Base-by-base conservation (phyloP, 306 rosid species). In the Dryas drummondii region DNA sequence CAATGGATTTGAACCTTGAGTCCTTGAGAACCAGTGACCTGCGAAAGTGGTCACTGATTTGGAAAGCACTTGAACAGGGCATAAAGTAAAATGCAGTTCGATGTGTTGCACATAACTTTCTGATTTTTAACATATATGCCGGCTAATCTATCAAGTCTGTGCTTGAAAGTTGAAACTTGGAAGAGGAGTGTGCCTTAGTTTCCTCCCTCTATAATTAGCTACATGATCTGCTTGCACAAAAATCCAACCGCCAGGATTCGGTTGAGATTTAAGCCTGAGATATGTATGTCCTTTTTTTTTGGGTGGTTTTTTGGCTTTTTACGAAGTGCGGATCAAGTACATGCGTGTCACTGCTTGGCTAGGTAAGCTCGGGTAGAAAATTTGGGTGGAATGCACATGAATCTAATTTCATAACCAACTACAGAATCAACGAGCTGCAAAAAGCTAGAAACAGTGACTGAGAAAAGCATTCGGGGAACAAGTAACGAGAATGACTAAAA, bases 11-110 rank as follows among this genome's bases (percentile, higher is more conserved):
- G 70, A 44, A 45, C 66, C 10, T 7, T 17, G 26, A 72, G 42
- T 15, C 26, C 46, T 57, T 56, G 42, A n/a, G 74, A 10, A 70
- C 10, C 51, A 49, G 73, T 69, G 59, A 69, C 14, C 6, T 19
- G 1, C 49, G 16, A 53, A 54, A 53, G 63, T 71, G 77, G 75
- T 9, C 7, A 40, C 65, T 44, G 60, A 71, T 65, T 27, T 51
- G 56, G 63, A 76, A 50, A 57, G 66, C 59, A 81, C 77, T 76
- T 2, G 4, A 4, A 50, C 56, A 15, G n/a, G 56, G 56, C 26
- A 52, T 1, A 44, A 68, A 74, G 57, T 59, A 15, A 10, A 44
- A 17, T 27, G 74, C 52, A 7, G 41, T 48, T 58, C 7, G 17
- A 50, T 66, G 62, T 56, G 49, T 54, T 67, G 32, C 17, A 13